Percentiles rank a stretch among this genome's conserved stretches.
Conservation (phyloP, 1,139 yeast genomes). For the Lodderomyces jiufengensis region DNA sequence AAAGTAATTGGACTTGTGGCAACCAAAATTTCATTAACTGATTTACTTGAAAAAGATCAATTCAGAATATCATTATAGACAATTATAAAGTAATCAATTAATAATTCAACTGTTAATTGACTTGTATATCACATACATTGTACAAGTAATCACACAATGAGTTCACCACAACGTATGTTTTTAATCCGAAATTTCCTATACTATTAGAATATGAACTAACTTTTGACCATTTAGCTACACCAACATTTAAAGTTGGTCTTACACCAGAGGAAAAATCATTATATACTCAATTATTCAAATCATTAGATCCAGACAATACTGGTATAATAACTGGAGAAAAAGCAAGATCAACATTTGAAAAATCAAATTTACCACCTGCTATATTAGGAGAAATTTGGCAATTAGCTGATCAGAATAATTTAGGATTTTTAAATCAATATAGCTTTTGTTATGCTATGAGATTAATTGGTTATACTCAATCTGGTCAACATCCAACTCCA, state of each 20-base stretch:
- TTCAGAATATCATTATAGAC: background rate
- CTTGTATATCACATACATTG: no score
- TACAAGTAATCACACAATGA: no score
- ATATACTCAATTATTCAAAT: constrained; percentile 70
- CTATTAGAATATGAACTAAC: constrained; percentile 3
- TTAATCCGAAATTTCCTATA: background rate
- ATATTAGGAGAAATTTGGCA: constrained; percentile 92
- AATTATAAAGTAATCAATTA: no score
- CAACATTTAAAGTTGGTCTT: constrained; percentile 49
- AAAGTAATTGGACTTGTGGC: no score
- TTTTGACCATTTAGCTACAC: constrained; percentile 7
- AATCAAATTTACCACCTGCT: constrained; percentile 77
- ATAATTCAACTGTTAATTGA: no score
- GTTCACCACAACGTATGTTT: constrained; percentile 28
- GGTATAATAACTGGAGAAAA: constrained; percentile 89
- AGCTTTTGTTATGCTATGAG: constrained; percentile 88
- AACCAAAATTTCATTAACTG: no score
- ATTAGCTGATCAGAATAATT: constrained; percentile 76
- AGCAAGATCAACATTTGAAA: constrained; percentile 82
- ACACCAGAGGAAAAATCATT: constrained; percentile 75
- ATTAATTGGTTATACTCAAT: constrained; percentile 83
- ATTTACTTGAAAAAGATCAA: no score
- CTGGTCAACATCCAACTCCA: constrained; percentile 56
- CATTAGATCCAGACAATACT: constrained; percentile 72
- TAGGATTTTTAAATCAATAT: constrained; percentile 78